Conservation (phyloP, 1,284 basidiomycete species). For the Hymenochaete sp. region DNA sequence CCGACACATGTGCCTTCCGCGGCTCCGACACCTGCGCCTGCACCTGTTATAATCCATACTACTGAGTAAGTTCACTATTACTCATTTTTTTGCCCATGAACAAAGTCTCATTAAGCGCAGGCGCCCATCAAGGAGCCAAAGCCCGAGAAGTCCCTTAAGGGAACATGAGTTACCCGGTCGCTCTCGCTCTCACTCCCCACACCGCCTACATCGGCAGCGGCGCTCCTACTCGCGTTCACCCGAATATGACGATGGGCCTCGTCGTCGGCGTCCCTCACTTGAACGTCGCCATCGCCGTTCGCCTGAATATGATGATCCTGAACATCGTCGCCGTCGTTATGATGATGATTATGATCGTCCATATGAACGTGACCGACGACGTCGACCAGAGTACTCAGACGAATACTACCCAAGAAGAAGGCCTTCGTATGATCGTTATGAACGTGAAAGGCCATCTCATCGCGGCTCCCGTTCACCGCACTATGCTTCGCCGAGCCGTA, state of each 20-base stretch:
- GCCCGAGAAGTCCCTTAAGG: too few species aligned
- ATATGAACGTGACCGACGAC: neutral
- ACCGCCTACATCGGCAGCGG: too few species aligned
- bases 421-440: neutral
- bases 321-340: neutral
- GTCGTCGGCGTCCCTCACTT: constrained; percentile 17
- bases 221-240: constrained; percentile 23
- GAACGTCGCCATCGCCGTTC: constrained; percentile 16
- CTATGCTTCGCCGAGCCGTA: too few species aligned
- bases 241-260: constrained; percentile 15
- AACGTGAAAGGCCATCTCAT: neutral
- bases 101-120: neutral
- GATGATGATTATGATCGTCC: neutral
- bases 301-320: neutral
- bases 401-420: neutral
- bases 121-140: too few species aligned
- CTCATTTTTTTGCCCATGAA: neutral
- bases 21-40: neutral
- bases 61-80: neutral
- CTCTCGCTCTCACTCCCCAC: constrained; percentile 22
- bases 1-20: constrained; percentile 4
- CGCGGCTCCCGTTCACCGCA: neutral
- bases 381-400: neutral
- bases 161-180: constrained; percentile 1
- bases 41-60: neutral